phyloP scores from a whole-genome alignment of 192 early-diverging fungal species.

The Phycomyces nitens region DNA sequence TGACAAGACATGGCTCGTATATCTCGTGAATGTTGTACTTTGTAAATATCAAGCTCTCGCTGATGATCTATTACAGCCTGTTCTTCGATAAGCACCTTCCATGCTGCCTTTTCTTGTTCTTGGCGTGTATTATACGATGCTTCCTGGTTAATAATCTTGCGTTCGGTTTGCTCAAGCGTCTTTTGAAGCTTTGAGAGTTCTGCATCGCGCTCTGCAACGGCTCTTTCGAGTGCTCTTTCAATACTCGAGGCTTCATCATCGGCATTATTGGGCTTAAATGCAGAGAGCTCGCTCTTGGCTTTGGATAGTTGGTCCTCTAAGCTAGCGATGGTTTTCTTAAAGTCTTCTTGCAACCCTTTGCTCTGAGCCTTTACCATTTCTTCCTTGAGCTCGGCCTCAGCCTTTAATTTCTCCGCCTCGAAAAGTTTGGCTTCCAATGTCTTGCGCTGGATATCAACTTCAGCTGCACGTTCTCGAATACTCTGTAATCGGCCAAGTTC shows the following conservation, averaged over 20 bases:
- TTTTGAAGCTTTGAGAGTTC: conserved; percentile 8
- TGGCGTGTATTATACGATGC: not conserved
- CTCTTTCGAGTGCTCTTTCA: conserved; percentile 2
- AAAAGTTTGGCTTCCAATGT: not conserved
- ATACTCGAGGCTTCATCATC: not conserved
- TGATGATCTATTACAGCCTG: not conserved
- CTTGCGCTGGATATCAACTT: not conserved
- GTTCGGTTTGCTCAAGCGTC: not conserved
- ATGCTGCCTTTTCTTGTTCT: not conserved
- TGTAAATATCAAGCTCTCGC: conserved; percentile 1
- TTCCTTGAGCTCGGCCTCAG: not conserved
- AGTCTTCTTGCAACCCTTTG: not conserved
- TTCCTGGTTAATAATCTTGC: not conserved
- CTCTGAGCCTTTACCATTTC: not conserved
- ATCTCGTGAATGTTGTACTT: conserved; percentile 8
- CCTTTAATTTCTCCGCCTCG: not conserved
- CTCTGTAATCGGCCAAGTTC: not conserved
- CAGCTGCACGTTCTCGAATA: not conserved
- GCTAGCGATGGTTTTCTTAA: not conserved
- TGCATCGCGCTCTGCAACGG: conserved; percentile 10
- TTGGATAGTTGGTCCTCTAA: not conserved
- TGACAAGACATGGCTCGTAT: not conserved
- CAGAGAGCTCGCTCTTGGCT: not conserved
- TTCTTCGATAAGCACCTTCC: not conserved
- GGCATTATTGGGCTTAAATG: not conserved